These are phyloP conservation scores for Clavulina sp. DNA, from an alignment of 768 basidiomycete genomes.

Conservation along the genomic window DNA sequence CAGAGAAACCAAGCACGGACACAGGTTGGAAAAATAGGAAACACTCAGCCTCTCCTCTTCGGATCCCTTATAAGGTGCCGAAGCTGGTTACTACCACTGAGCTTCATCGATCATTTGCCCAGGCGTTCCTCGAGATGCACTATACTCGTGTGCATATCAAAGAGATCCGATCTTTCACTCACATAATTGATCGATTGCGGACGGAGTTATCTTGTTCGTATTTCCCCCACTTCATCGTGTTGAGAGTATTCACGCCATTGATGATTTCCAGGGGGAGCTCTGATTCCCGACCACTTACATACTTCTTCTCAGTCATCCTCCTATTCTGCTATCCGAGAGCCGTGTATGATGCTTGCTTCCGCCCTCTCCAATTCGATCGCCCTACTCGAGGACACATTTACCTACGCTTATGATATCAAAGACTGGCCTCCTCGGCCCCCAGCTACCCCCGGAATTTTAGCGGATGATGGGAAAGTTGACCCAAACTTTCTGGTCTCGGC, in stretches of 20 bases:
- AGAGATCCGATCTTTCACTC: constrained; percentile 27
- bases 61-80: background rate
- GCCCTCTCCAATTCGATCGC: background rate
- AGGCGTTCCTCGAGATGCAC: constrained; percentile 30
- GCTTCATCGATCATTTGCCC: constrained; percentile 26
- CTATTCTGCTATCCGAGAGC: background rate
- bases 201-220: constrained; percentile 28
- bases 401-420: background rate
- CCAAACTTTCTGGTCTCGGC: background rate
- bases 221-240: background rate
- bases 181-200: constrained; percentile 28
- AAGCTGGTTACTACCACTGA: constrained; percentile 22
- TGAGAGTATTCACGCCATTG: background rate
- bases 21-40: too few relatives aligned
- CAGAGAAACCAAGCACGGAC: background rate
- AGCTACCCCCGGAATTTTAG: background rate
- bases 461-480: background rate
- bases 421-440: background rate
- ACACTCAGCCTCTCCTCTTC: too few relatives aligned
- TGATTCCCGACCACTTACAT: background rate
- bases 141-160: constrained; percentile 28
- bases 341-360: background rate
- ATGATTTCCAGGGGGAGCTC: background rate
- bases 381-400: background rate
- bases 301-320: background rate